Evolutionary conservation across 352 stramenopile species (phyloP).

Genomic region (Phytopythium helicoides): DNA sequence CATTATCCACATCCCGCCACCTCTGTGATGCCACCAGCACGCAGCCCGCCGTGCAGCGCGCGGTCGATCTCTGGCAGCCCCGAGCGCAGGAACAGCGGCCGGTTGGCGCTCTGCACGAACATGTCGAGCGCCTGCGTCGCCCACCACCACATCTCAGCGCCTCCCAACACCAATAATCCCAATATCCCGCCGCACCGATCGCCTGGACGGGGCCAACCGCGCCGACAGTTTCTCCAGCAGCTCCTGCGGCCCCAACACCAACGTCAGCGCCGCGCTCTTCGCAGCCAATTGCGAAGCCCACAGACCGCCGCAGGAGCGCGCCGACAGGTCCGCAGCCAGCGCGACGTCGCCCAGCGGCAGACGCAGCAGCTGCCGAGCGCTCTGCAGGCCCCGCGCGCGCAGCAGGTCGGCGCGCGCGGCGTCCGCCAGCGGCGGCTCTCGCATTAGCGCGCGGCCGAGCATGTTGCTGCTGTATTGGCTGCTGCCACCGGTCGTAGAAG

Average conservation of each 20-base stretch:
- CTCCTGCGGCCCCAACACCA: slow-evolving; percentile 20
- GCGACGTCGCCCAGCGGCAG: slow-evolving; percentile 61
- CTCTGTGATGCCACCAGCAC: slow-evolving; percentile 50
- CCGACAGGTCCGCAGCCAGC: slow-evolving; percentile 60
- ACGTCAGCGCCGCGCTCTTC: too few relatives aligned
- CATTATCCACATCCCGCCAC: slow-evolving; percentile 8
- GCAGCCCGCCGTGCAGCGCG: slow-evolving; percentile 61
- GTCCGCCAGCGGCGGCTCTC: slow-evolving; percentile 39
- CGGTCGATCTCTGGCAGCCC: slow-evolving; percentile 58
- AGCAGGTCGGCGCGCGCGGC: slow-evolving; percentile 43
- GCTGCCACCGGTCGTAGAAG: too few relatives aligned
- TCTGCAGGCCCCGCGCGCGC: slow-evolving; percentile 46
- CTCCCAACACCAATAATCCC: neutral
- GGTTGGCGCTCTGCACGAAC: slow-evolving; percentile 72
- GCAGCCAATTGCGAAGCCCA: neutral
- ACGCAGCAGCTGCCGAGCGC: slow-evolving; percentile 50
- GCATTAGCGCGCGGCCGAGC: slow-evolving; percentile 54
- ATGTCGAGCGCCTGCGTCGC: slow-evolving; percentile 61
- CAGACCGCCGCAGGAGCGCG: slow-evolving; percentile 52
- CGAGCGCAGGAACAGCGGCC: slow-evolving; percentile 61
- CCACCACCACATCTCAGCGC: neutral
- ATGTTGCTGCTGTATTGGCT: slow-evolving; percentile 18
- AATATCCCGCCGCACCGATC: slow-evolving; percentile 21
- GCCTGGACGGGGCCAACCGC: slow-evolving; percentile 41
- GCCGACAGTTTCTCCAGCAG: slow-evolving; percentile 56